Evolutionary conservation across 1,284 basidiomycete genomes (phyloP).

Genomic region (Cryptococcus maquisensis): DNA sequence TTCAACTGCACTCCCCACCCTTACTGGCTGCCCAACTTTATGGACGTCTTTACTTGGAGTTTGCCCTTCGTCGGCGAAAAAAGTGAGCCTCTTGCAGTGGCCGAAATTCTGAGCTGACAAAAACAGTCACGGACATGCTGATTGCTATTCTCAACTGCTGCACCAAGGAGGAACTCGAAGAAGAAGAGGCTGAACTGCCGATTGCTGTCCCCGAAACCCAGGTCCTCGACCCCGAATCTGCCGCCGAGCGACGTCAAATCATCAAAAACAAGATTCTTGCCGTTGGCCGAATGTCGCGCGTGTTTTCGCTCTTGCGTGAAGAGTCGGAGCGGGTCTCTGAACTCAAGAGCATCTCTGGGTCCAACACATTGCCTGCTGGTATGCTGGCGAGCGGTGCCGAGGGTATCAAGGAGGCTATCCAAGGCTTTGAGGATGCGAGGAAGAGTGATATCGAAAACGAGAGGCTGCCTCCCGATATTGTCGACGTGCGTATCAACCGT

Average conservation of each 20-base stretch:
- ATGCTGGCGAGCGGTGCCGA: conserved; percentile 85
- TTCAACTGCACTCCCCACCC: conserved; percentile 95
- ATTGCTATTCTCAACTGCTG: conserved; percentile 91
- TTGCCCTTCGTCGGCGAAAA: conserved; percentile 97
- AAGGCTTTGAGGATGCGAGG: conserved; percentile 93
- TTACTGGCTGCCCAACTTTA: conserved; percentile 97
- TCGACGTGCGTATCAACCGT: conserved; percentile 55
- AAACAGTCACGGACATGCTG: conserved; percentile 86
- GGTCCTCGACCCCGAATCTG: conserved; percentile 37
- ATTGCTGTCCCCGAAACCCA: conserved; percentile 41
- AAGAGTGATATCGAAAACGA: conserved; percentile 99
- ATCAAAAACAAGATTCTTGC: conserved; percentile 99
- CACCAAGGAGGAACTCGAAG: conserved; percentile 89
- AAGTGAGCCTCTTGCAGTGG: conserved; percentile 56
- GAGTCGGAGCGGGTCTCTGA: conserved; percentile 97
- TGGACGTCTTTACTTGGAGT: conserved; percentile 99
- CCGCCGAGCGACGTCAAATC: conserved; percentile 71
- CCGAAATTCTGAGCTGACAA: conserved; percentile 2
- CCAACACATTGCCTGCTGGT: conserved; percentile 75
- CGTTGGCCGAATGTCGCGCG: conserved; percentile 91
- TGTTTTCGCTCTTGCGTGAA: conserved; percentile 94
- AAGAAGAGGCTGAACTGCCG: conserved; percentile 64
- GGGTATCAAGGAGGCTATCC: conserved; percentile 93
- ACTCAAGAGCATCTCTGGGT: conserved; percentile 83
- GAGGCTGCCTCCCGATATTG: conserved; percentile 87